A percentile compares a stretch with the other conserved stretches of the same genome.
Evolutionary conservation across 129 eudicot species (phyloP).

Genomic region (Pulicaria dysenterica): DNA sequence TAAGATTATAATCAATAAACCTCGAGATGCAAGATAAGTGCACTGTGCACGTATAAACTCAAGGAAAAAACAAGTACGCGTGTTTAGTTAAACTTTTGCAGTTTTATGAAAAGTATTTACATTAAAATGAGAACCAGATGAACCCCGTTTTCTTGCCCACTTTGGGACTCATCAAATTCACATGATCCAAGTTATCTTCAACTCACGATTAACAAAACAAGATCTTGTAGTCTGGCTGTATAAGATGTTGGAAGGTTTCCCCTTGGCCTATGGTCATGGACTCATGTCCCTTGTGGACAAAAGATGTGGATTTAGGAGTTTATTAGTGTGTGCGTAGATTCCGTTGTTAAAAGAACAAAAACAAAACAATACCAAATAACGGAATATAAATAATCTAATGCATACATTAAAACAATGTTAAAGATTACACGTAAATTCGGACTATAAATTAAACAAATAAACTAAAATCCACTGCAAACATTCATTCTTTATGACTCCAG

Average conservation of each 20-base stretch:
- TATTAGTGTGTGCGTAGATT: too few species aligned
- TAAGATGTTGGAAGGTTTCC: too few species aligned
- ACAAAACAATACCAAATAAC: not conserved
- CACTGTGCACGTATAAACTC: not conserved
- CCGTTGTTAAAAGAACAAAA: too few species aligned
- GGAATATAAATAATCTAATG: not conserved
- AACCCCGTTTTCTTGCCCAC: not conserved
- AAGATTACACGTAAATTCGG: not conserved
- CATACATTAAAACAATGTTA: slow-evolving; percentile 6
- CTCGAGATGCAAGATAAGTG: not conserved
- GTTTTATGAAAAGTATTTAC: not conserved
- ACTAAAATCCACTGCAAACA: slow-evolving; percentile 4
- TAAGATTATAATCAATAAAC: not conserved
- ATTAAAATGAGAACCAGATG: not conserved
- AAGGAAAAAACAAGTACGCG: too few species aligned
- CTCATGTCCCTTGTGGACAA: too few species aligned
- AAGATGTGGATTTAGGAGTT: too few species aligned
- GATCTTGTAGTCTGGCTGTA: not conserved
- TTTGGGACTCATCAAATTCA: slow-evolving; percentile 14
- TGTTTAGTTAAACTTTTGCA: not conserved
- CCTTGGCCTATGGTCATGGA: too few species aligned
- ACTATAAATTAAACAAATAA: not conserved
- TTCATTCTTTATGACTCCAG: not conserved
- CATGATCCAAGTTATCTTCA: not conserved
- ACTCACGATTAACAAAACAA: not conserved